These are phyloP conservation scores for Limnomonas spitsbergensis DNA, from an alignment of 139 green algal genomes.

Conservation along the genomic window DNA sequence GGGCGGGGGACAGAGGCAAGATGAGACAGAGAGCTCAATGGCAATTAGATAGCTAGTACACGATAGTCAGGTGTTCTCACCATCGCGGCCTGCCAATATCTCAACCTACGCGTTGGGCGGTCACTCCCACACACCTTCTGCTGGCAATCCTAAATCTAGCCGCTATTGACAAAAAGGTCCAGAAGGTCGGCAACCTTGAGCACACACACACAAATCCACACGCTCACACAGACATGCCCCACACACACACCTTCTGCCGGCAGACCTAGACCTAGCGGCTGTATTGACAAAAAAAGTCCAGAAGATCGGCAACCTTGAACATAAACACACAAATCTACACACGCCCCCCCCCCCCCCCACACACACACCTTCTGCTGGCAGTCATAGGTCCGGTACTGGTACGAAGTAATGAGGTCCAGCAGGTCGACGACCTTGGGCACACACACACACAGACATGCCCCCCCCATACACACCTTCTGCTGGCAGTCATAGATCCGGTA, in stretches of 20 bases:
- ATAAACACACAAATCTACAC: not conserved
- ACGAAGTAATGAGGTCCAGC: too few relatives aligned
- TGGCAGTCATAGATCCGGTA: slow-evolving; percentile 1
- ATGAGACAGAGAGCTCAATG: not conserved
- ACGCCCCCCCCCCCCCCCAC: not conserved
- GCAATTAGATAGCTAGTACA: not conserved
- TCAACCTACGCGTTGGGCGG: not conserved
- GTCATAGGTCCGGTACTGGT: not conserved
- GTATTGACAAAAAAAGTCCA: too few relatives aligned
- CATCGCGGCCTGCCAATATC: not conserved
- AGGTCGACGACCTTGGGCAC: too few relatives aligned
- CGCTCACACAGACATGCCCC: not conserved
- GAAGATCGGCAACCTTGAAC: not conserved
- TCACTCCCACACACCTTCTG: too few relatives aligned
- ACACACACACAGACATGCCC: too few relatives aligned
- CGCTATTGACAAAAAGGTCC: too few relatives aligned
- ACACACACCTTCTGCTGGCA: not conserved
- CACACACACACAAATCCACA: not conserved
- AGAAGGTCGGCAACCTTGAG: not conserved
- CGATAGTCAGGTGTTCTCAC: not conserved
- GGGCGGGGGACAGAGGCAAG: too few relatives aligned
- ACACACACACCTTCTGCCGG: not conserved
- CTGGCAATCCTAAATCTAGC: too few relatives aligned
- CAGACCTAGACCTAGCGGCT: not conserved
- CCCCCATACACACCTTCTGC: not conserved